Percentiles rank a stretch among this genome's conserved stretches.
phyloP scores from a whole-genome alignment of 495 filamentous ascomycete genomes.

The Pyrenula massariospora region DNA sequence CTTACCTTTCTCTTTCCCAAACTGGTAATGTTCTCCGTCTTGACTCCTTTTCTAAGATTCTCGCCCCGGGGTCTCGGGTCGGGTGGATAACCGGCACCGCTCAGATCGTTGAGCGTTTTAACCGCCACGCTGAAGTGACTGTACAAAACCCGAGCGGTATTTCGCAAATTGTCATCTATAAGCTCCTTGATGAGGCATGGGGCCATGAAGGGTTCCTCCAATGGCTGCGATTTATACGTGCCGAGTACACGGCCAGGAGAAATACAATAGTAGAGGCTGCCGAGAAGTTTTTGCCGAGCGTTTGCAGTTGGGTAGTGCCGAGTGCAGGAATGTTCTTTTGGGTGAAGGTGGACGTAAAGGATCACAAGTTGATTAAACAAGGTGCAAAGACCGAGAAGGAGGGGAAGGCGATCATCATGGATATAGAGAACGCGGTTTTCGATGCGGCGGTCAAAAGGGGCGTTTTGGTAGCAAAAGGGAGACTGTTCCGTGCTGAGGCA shows the following conservation, averaged over 20 bases:
- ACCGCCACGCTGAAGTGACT: conserved; percentile 63
- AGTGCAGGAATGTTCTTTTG: conserved; percentile 97
- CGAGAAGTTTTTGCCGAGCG: conserved; percentile 62
- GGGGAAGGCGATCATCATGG: conserved; percentile 42
- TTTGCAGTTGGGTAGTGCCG: conserved; percentile 76
- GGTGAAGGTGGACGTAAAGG: conserved; percentile 56
- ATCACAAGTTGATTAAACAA: conserved; percentile 51
- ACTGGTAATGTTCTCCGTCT: conserved; percentile 59
- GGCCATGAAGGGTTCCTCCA: conserved; percentile 83
- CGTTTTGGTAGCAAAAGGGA: conserved; percentile 68
- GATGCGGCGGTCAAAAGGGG: conserved; percentile 53
- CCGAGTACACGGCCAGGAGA: conserved; percentile 69
- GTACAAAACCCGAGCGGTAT: conserved; percentile 77
- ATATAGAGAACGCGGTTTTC: conserved; percentile 83
- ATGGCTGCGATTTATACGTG: conserved; percentile 79
- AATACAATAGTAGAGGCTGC: conserved; percentile 73
- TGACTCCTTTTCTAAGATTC: conserved; percentile 59
- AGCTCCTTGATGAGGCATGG: conserved; percentile 88
- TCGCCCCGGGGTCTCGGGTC: conserved; percentile 46
- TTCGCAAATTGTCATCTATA: conserved; percentile 72
- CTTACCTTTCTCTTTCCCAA: conserved; percentile 47
- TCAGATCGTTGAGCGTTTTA: conserved; percentile 70
- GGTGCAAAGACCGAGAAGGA: conserved; percentile 16
- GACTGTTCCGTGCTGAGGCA: conserved; percentile 69
- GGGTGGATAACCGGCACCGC: conserved; percentile 64